A percentile compares a stretch with the other conserved stretches of the same genome.
These are phyloP conservation scores for Ganoderma multipileum DNA, from an alignment of 1,284 basidiomycete genomes.

Conservation along the genomic window DNA sequence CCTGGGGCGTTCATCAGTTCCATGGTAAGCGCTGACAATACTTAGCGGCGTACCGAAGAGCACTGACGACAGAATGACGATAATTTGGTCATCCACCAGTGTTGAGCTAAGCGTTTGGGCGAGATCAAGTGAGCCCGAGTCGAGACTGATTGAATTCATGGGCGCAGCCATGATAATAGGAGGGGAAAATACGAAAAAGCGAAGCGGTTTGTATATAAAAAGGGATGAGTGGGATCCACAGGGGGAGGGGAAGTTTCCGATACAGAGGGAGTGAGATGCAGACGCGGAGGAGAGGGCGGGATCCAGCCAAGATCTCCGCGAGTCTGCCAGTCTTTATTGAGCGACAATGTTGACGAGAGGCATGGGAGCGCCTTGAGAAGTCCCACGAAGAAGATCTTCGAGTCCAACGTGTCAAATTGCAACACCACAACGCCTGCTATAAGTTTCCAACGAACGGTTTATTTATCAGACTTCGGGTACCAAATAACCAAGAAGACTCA, in stretches of 20 bases:
- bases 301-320: neutral
- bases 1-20: neutral
- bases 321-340: neutral
- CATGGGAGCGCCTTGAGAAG: neutral
- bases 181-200: neutral
- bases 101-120: neutral
- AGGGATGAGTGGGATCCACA: neutral
- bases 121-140: neutral
- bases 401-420: neutral
- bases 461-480: neutral
- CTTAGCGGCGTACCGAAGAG: neutral
- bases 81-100: neutral
- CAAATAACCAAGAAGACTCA: neutral
- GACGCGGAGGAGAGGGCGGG: neutral
- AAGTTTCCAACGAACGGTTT: neutral
- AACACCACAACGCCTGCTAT: neutral
- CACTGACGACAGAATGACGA: neutral
- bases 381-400: neutral
- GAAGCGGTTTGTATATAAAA: neutral
- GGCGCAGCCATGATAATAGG: neutral
- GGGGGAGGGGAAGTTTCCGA: neutral
- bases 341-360: neutral
- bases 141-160: neutral
- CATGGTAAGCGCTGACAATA: too few relatives aligned
- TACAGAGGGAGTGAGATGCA: neutral